Base-by-base conservation (phyloP, 2,329 filamentous ascomycete genomes). In the Mollisiaceae sp. region DNA sequence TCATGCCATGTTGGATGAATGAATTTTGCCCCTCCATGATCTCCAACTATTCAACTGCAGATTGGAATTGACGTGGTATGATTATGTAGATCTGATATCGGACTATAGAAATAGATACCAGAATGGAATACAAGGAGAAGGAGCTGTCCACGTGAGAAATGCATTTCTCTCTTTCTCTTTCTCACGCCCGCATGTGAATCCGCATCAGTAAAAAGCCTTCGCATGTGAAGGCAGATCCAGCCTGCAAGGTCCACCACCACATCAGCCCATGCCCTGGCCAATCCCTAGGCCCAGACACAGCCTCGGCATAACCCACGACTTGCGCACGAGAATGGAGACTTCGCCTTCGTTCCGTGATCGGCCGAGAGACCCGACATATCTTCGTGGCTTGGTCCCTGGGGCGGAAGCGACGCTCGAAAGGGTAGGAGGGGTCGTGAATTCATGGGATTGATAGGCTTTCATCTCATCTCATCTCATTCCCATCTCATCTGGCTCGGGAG, bases 191-290 rank as follows among this genome's bases (percentile, higher is more conserved):
- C 45, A 50, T 50, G 45, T 50, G 45, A 50, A 50, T 15, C 12
- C 22, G 12, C 14, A 35, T 32, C 24, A 54, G 8, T 4, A 54
- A 32, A 18, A 14, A 14, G 3, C 1, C 2, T 32, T 54, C 12
- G 50, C 50, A 54, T 54, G 50, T 54, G 50, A 54, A 54, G 27
- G 27, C 27, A 32, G 27, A 32, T 32, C 27, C 27, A 32, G 27
- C 50, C 15, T 35, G 22, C 24, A 27, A 54, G 50, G 50, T 35
- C 22, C 50, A 27, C 22, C n/a, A 22, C 3, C 27, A 3, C 27
- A 32, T 32, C 27, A 32, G 27, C 27, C 27, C 27, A 32, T 32
- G 3, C 27, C 27, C 27, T 32, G 27, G 27, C 27, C 27, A 32
- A 32, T 32, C 27, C 27, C 38, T 2, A 41, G 11, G 4, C 38